Evolutionary conservation across 2,329 filamentous ascomycete species (phyloP).

Genomic region (Tolypocladium inflatum): DNA sequence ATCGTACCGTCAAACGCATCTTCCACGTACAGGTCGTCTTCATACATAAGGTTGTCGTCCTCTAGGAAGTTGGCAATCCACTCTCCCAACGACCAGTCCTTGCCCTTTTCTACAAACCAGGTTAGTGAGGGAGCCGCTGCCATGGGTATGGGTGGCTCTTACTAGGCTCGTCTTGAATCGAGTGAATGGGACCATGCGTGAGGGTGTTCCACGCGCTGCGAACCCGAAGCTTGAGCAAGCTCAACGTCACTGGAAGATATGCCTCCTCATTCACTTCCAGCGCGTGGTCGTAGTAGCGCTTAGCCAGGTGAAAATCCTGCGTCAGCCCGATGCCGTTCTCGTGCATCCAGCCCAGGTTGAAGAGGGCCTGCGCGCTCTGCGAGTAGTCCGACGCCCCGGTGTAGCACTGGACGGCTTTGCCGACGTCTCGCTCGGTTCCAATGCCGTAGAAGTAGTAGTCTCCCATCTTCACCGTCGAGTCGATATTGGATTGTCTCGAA

Average conservation of each 20-base stretch:
- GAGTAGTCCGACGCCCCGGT: constrained; percentile 84
- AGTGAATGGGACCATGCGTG: constrained; percentile 83
- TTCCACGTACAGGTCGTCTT: constrained; percentile 42
- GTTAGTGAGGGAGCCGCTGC: not conserved
- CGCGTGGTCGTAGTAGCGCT: constrained; percentile 90
- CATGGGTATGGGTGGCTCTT: constrained; percentile 23
- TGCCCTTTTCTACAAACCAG: constrained; percentile 45
- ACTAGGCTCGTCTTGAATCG: constrained; percentile 84
- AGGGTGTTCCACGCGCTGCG: constrained; percentile 92
- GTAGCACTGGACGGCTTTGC: constrained; percentile 91
- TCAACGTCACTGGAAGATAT: constrained; percentile 85
- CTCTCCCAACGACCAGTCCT: constrained; percentile 70
- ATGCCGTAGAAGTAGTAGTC: constrained; percentile 89
- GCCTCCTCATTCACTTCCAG: constrained; percentile 87
- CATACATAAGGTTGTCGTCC: constrained; percentile 58
- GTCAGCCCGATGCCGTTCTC: constrained; percentile 89
- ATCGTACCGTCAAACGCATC: constrained; percentile 46
- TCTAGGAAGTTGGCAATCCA: constrained; percentile 83
- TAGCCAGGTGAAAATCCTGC: constrained; percentile 95
- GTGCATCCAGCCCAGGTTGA: constrained; percentile 99
- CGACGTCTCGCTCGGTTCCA: constrained; percentile 59
- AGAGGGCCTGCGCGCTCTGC: constrained; percentile 88
- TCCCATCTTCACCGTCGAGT: constrained; percentile 94
- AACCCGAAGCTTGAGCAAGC: constrained; percentile 72
- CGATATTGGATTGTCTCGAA: constrained; percentile 84